A percentile compares a stretch with the other conserved stretches of the same genome.
Conservation (phyloP, 2,329 filamentous ascomycete species). For the Hypoxylon sp. region DNA sequence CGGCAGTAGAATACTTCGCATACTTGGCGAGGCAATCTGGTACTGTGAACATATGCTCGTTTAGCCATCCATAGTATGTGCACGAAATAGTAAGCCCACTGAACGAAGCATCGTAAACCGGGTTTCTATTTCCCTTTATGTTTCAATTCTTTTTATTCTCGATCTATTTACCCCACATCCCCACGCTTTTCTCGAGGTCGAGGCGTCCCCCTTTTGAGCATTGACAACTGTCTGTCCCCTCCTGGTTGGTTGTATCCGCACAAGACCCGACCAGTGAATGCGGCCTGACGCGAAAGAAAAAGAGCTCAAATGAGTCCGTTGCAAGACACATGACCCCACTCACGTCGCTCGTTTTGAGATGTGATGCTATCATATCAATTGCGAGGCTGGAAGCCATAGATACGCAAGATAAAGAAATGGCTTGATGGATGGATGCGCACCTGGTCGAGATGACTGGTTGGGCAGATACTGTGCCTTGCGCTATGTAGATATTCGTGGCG, state of each 20-base stretch:
- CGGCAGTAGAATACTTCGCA: neutral
- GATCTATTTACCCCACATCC: slow-evolving; percentile 49
- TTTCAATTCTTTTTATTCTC: slow-evolving; percentile 12
- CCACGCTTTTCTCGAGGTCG: slow-evolving; percentile 41
- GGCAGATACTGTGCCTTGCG: neutral
- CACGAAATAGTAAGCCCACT: slow-evolving; percentile 1
- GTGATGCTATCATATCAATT: slow-evolving; percentile 5
- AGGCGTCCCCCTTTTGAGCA: slow-evolving; percentile 33
- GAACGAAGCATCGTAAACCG: slow-evolving; percentile 9
- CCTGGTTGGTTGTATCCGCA: slow-evolving; percentile 46
- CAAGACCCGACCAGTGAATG: slow-evolving; percentile 31
- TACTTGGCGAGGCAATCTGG: neutral
- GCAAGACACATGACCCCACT: slow-evolving; percentile 26
- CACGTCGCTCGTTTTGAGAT: neutral
- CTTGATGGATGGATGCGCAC: neutral
- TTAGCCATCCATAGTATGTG: neutral
- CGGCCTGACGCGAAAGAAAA: slow-evolving; percentile 29
- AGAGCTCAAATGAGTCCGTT: slow-evolving; percentile 14
- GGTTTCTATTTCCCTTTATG: slow-evolving; percentile 29
- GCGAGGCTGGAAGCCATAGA: slow-evolving; percentile 1
- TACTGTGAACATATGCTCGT: neutral
- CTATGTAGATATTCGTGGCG: neutral
- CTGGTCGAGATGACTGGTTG: slow-evolving; percentile 8
- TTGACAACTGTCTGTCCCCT: slow-evolving; percentile 49
- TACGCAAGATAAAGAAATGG: neutral